Evolutionary conservation across 257 asterid species (phyloP).

Genomic region (Nicotiana knightiana): DNA sequence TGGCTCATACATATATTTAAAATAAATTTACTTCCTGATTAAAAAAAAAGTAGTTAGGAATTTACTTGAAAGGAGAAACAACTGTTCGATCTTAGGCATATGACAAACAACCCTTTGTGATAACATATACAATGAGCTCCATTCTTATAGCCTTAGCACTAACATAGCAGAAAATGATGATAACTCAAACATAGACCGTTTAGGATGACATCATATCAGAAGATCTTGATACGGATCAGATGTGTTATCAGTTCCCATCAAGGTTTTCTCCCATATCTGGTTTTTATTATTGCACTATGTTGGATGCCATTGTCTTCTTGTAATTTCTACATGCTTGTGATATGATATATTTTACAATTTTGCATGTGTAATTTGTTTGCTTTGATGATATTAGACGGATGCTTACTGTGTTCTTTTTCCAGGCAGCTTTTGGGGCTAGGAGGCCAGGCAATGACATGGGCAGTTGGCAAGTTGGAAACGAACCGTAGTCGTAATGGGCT

Average conservation of each 20-base stretch:
- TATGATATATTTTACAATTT: neutral
- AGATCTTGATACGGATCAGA: neutral
- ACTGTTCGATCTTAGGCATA: neutral
- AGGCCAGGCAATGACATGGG: constrained; percentile 70
- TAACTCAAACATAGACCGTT: neutral
- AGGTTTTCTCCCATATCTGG: neutral
- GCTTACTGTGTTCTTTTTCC: neutral
- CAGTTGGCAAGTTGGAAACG: constrained; percentile 59
- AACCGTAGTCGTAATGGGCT: constrained; percentile 53
- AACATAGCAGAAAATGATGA: constrained; percentile 1
- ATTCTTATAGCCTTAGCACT: neutral
- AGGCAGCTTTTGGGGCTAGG: constrained; percentile 61
- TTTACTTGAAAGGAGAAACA: constrained; percentile 2
- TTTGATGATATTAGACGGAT: neutral
- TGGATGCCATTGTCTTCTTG: neutral
- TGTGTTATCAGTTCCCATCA: neutral
- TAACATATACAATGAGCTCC: neutral
- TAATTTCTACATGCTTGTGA: neutral
- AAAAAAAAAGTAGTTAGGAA: neutral
- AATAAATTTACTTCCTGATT: neutral
- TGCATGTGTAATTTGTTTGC: neutral
- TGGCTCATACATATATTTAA: neutral
- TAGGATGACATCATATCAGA: neutral
- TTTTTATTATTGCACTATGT: neutral
- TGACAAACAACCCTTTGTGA: neutral